Conservation (phyloP, 768 basidiomycete genomes). For the Phlebiopsis flavidoalba region DNA sequence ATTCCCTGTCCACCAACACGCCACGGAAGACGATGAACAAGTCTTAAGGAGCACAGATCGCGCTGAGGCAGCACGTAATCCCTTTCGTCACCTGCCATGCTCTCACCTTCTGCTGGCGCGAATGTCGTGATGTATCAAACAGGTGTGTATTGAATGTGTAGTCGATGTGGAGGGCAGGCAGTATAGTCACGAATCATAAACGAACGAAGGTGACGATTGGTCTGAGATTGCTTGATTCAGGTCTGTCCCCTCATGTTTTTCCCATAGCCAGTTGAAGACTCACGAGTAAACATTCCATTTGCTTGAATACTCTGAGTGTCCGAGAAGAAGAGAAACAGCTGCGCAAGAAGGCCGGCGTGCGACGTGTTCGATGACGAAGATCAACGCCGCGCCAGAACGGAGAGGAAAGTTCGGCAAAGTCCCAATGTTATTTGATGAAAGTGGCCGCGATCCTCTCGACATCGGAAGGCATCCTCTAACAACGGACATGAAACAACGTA, state of each 20-base stretch:
- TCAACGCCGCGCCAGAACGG: too few species aligned
- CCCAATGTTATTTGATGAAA: slow-evolving; percentile 82
- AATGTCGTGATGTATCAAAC: slow-evolving; percentile 85
- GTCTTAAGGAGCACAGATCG: slow-evolving; percentile 78
- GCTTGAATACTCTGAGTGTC: slow-evolving; percentile 73
- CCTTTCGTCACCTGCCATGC: too few species aligned
- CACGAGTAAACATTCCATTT: slow-evolving; percentile 95
- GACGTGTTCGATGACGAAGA: slow-evolving; percentile 72
- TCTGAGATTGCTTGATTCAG: slow-evolving; percentile 29
- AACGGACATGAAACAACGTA: neutral
- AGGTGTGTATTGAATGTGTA: slow-evolving; percentile 83
- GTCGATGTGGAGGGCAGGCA: slow-evolving; percentile 89
- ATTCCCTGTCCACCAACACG: slow-evolving; percentile 75
- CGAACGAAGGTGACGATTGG: slow-evolving; percentile 83
- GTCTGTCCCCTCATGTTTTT: neutral
- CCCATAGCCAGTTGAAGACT: slow-evolving; percentile 25
- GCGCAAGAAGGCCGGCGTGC: slow-evolving; percentile 66
- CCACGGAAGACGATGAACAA: slow-evolving; percentile 74
- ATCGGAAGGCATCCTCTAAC: slow-evolving; percentile 79
- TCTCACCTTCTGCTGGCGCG: slow-evolving; percentile 79
- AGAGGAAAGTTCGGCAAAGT: slow-evolving; percentile 67
- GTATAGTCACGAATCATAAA: slow-evolving; percentile 82
- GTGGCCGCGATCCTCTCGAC: slow-evolving; percentile 81
- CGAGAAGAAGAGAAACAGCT: slow-evolving; percentile 76
- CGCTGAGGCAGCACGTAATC: slow-evolving; percentile 80